Base-by-base conservation (phyloP, 345 rosid species). In the Hibiscus mutabilis region DNA sequence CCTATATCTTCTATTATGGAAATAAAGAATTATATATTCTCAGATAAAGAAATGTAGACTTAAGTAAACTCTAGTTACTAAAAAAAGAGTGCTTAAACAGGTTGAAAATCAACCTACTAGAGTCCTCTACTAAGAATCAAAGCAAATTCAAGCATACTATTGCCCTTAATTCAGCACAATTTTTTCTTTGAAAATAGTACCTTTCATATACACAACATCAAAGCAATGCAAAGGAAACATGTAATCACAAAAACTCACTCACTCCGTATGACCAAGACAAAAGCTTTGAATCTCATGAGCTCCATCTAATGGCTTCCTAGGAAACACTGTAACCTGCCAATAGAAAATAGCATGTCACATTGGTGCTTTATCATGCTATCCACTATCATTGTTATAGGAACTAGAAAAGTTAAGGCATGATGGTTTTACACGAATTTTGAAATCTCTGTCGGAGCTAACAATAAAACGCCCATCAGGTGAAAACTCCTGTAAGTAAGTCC, bases 181-280 rank as follows among this genome's bases (percentile, higher is more conserved):
- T 13, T 24, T 51, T 24, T 69, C 15, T 37, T 69, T 18, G 13
- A 56, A 46, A 29, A 8, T 46, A 16, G 33, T 25, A 18, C 40
- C 16, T 27, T 12, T 12, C 31, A 25, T 58, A 58, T 42, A n/a
- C 16, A 47, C 42, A 44, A 59, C 58, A 56, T 16, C 63, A 22
- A 59, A 69, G 2, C 21, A 24, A 47, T 2, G 60, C 19, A 71
- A 12, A 16, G 22, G 25, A 35, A 24, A 65, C 21, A 68, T 35
- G 29, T 22, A 31, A 69, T 71, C 56, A 46, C 53, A 71, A 74
- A 78, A 73, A 31, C 69, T 79, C 82, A 90, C 97, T 94, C 83
- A 89, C 98, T 91, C 95, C 12, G 97, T 82, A 86, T 95, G 99
- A 46, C 93, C 99, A 60, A 95, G 95, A 83, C 99, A 92, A 77